Conservation (phyloP, 129 eudicot species). For the Flaveria linearis region DNA sequence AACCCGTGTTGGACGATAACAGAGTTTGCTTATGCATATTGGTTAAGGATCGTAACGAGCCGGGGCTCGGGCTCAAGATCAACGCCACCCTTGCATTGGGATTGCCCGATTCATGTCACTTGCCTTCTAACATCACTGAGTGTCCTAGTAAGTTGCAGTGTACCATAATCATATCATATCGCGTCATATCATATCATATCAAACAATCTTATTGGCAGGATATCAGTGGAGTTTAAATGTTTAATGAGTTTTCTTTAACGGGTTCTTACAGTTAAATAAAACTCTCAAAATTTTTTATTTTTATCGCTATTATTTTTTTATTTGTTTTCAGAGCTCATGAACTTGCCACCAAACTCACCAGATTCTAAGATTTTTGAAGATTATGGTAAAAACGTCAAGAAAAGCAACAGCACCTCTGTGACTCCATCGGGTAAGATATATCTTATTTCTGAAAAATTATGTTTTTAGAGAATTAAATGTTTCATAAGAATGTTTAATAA, state of each 20-base stretch:
- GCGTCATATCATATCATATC: too few relatives aligned
- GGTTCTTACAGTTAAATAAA: neutral
- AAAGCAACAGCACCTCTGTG: slow-evolving; percentile 28
- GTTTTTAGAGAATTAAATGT: neutral
- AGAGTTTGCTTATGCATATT: slow-evolving; percentile 61
- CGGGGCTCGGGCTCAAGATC: slow-evolving; percentile 57
- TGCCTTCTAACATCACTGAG: slow-evolving; percentile 43
- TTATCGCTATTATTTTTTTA: neutral
- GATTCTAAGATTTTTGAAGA: slow-evolving; percentile 68
- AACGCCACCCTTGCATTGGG: slow-evolving; percentile 64
- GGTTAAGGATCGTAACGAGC: slow-evolving; percentile 63
- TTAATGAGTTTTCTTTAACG: neutral
- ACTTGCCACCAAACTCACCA: slow-evolving; percentile 59
- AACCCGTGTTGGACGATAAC: slow-evolving; percentile 48
- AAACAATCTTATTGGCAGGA: too few relatives aligned
- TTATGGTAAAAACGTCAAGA: slow-evolving; percentile 42
- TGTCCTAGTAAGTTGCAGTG: slow-evolving; percentile 52
- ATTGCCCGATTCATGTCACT: slow-evolving; percentile 53
- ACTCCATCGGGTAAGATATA: slow-evolving; percentile 30
- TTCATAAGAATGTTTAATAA: too few relatives aligned
- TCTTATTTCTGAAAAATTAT: neutral
- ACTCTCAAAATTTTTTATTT: neutral
- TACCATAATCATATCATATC: neutral
- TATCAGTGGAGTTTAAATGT: too few relatives aligned
- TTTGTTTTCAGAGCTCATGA: slow-evolving; percentile 48